Percentiles rank a stretch among this genome's conserved stretches.
These are phyloP conservation scores for thale cress (Arabidopsis thaliana) DNA, from an alignment of 345 rosid species.

Conservation along the genomic window DNA sequence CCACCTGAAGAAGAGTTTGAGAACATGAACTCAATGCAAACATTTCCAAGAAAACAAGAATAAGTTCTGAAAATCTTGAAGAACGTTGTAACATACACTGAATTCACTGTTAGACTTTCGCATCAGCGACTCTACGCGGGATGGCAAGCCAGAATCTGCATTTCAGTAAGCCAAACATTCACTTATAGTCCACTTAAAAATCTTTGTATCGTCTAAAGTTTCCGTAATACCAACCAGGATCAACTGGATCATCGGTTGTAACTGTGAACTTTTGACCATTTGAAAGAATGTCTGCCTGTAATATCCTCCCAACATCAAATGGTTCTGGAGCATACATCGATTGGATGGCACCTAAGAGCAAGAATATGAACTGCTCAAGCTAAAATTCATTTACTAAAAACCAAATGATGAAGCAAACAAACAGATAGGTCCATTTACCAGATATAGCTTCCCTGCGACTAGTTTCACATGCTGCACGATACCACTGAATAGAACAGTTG, in stretches of 20 bases:
- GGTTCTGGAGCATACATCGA: conserved; percentile 93
- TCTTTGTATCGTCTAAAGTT: not conserved
- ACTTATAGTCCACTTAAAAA: not conserved
- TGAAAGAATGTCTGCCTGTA: conserved; percentile 72
- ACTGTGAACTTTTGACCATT: conserved; percentile 73
- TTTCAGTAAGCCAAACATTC: conserved; percentile 29
- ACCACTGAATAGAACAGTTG: conserved; percentile 87
- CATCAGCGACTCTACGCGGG: conserved; percentile 69
- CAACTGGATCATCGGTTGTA: conserved; percentile 68
- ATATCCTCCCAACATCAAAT: conserved; percentile 74
- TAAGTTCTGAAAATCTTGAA: not conserved
- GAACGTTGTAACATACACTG: conserved; percentile 54
- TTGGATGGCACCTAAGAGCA: conserved; percentile 66
- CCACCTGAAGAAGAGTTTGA: conserved; percentile 57
- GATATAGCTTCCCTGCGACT: conserved; percentile 71
- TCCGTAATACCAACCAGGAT: conserved; percentile 59
- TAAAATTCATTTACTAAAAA: conserved; percentile 2
- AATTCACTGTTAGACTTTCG: conserved; percentile 88
- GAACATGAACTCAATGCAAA: not conserved
- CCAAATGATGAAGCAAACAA: conserved; percentile 17
- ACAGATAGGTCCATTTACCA: conserved; percentile 50
- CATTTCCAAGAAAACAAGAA: not conserved
- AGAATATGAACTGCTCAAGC: conserved; percentile 34
- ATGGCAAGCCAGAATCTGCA: conserved; percentile 72
- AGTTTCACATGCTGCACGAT: conserved; percentile 73